These are phyloP conservation scores for Xylariaceae sp. DNA, from an alignment of 2,329 filamentous ascomycete species.

Conservation along the genomic window DNA sequence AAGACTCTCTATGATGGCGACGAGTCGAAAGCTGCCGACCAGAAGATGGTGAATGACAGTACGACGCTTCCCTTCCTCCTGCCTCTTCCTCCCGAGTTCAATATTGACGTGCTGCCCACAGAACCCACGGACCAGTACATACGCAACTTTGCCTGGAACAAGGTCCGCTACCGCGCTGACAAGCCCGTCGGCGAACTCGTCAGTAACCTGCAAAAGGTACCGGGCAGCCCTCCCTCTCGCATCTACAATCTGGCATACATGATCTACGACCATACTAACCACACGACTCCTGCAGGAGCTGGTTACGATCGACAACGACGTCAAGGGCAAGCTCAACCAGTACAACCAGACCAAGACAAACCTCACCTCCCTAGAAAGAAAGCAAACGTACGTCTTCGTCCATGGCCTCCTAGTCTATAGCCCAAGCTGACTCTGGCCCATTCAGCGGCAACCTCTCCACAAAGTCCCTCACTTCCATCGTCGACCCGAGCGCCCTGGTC, in stretches of 20 bases:
- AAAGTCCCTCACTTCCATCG: constrained; percentile 86
- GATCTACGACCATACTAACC: constrained; percentile 15
- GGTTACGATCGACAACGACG: constrained; percentile 88
- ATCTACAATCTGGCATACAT: no score
- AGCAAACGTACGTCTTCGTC: constrained; percentile 68
- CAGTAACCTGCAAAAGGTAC: constrained; percentile 81
- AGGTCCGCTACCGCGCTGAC: constrained; percentile 93
- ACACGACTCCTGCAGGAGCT: constrained; percentile 61
- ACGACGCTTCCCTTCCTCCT: constrained; percentile 34
- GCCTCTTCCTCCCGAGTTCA: constrained; percentile 5
- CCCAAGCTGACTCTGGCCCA: constrained; percentile 7
- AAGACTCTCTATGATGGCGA: constrained; percentile 79
- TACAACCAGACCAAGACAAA: constrained; percentile 90
- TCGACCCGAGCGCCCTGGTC: constrained; percentile 76
- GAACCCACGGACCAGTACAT: constrained; percentile 96
- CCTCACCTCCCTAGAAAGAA: constrained; percentile 76
- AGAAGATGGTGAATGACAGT: constrained; percentile 96
- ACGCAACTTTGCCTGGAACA: constrained; percentile 90
- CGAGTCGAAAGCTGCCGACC: constrained; percentile 76
- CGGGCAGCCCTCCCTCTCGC: not conserved
- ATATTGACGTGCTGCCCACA: constrained; percentile 41
- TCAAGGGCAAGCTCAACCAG: constrained; percentile 90
- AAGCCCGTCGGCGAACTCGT: constrained; percentile 85
- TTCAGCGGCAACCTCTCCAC: constrained; percentile 85
- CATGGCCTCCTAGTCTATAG: not conserved